Percentiles rank a stretch among this genome's conserved stretches.
Evolutionary conservation across 345 rosid species (phyloP).

Genomic region (Sonneratia alba): DNA sequence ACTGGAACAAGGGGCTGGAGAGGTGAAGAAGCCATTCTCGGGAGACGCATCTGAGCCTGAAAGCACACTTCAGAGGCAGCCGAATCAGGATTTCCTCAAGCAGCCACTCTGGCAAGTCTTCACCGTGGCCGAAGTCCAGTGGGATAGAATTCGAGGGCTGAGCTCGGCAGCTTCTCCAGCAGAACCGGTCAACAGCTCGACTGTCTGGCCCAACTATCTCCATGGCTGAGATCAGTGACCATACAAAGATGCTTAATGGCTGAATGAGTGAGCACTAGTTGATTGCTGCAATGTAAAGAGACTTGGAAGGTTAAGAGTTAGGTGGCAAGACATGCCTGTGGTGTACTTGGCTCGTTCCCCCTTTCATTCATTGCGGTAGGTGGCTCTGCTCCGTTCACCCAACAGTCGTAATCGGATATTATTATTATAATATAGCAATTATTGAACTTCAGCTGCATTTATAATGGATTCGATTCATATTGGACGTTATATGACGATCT

Average conservation of each 20-base stretch:
- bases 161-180: neutral
- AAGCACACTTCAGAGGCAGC: constrained; percentile 5
- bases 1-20: constrained; percentile 1
- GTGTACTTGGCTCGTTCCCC: too few species aligned
- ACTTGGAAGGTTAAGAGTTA: too few species aligned
- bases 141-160: neutral
- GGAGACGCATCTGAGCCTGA: constrained; percentile 6
- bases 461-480: too few species aligned
- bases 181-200: neutral
- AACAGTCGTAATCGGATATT: too few species aligned
- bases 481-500: too few species aligned
- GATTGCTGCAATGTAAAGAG: neutral
- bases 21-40: constrained; percentile 2
- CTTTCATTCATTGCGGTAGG: too few species aligned
- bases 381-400: too few species aligned
- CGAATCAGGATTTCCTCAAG: constrained; percentile 2
- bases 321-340: too few species aligned
- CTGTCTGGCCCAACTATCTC: neutral
- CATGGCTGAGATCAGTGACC: neutral
- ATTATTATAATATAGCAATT: too few species aligned
- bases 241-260: neutral
- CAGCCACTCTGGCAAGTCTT: constrained; percentile 4
- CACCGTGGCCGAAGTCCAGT: neutral
- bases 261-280: neutral
- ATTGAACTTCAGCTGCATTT: too few species aligned